Base-by-base conservation (phyloP, 805 yeast species). In the Scheffersomyces lignosus region DNA sequence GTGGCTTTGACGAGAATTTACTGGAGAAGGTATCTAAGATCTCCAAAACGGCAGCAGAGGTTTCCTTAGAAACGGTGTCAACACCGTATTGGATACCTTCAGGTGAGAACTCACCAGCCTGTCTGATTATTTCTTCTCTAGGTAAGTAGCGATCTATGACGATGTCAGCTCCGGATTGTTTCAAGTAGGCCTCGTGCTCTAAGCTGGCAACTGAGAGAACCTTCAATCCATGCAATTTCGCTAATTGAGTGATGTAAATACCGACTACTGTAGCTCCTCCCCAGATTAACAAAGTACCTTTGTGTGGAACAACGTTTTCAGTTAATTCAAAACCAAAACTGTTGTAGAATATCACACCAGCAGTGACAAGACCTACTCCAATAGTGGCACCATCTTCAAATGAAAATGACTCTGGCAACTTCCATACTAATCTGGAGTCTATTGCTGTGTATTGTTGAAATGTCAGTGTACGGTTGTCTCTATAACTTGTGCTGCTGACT, bases 251-350 rank as follows among this genome's bases (percentile, higher is more conserved):
- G 9, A 64, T 49, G 41, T 67, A 71, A 4, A 70, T 50, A 0
- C 76, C 77, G 28, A 72, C 75, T 24, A 70, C 71, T 15, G 75
- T 67, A 4, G 73, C 62, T 3, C 73, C 77, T 25, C 77, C 77
- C 77, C 77, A 72, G n/a, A 72, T 56, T 4, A 69, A 37, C 9
- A 67, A 35, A 23, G 57, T 47, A 10, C 47, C 52, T 29, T 33
- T 34, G 9, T 14, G 6, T 15, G n/a, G 23, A 12, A 24, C 12
- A 6, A 39, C 30, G 4, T 17, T 28, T 12, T 29, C 16, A 8
- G 24, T 26, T 10, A 44, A 32, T 12, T 31, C 41, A 5, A 54
- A 40, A 3, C 36, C 38, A 29, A 56, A 55, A 15, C 53, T 42
- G 18, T 53, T 45, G 36, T 48, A 52, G 14, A 56, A 44, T 15